Base-by-base conservation (phyloP, 176 grass and related monocot species). In the Oryza meyeriana region DNA sequence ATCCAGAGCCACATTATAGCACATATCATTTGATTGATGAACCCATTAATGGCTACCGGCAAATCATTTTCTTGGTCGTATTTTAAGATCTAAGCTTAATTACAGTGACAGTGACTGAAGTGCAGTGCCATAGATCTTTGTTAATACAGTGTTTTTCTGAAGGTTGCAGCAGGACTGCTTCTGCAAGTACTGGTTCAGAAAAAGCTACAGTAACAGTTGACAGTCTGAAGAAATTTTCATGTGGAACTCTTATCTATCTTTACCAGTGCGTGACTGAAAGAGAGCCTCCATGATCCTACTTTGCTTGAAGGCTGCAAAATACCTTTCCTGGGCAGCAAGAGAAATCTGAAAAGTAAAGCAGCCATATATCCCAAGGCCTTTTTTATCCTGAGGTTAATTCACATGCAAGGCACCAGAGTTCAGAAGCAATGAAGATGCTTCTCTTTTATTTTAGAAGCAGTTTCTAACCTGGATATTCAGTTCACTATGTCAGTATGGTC, bases 271-370 rank as follows among this genome's bases (percentile, higher is more conserved):
- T 52, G 47, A 22, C 47, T 47, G 12, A 25, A 61, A 76, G 58
- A 32, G 47, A 6, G 50, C 12, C 55, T 39, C 13, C 77, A 57
- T 65, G 80, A 55, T 66, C 45, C 68, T 28, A 84, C 81, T 88
- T 84, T 88, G 87, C 87, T 88, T 88, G 81, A 42, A 29, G 45
- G 61, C 47, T 63, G 70, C 69, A 88, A 75, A 88, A 88, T 88
- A 84, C 87, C 81, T 88, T 84, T 84, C 87, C 87, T 80, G 27
- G 52, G 61, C 87, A 61, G 87, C 87, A 84, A 88, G 87, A 79
- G 36, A 88, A 67, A 68, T 76, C 76, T 73, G 69, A 50, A 88
- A 84, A 88, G 81, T 62, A 22, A 59, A 59, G 55, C 22, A 59
- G 55, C 50, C 50, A 55, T 55, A n/a, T 55, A 55, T 55, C 50